These are phyloP conservation scores for Mycena vitilis DNA, from an alignment of 768 basidiomycete species.

Conservation along the genomic window DNA sequence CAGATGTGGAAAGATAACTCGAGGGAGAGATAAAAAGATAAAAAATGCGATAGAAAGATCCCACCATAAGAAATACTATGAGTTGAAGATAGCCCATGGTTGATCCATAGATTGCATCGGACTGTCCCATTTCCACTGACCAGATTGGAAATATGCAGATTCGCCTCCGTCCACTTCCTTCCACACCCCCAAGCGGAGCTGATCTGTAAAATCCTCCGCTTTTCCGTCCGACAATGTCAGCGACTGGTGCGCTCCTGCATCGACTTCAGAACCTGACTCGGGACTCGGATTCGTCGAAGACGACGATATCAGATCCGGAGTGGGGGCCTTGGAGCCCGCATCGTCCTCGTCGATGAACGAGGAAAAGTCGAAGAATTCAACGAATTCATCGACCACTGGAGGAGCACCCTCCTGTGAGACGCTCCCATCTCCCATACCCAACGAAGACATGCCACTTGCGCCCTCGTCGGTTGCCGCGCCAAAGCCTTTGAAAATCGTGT, in stretches of 20 bases:
- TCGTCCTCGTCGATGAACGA: constrained; percentile 73
- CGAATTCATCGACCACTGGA: constrained; percentile 59
- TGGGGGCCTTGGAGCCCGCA: constrained; percentile 71
- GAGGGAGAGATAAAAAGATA: constrained; percentile 46
- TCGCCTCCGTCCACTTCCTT: constrained; percentile 84
- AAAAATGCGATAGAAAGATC: constrained; percentile 50
- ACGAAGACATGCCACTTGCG: constrained; percentile 48
- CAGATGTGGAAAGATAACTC: constrained; percentile 40
- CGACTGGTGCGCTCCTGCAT: constrained; percentile 57
- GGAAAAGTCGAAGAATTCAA: constrained; percentile 78
- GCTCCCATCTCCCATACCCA: constrained; percentile 48
- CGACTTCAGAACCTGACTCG: constrained; percentile 76
- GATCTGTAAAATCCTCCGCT: constrained; percentile 65
- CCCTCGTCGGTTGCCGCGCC: constrained; percentile 47
- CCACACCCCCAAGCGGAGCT: constrained; percentile 68
- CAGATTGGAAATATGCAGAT: constrained; percentile 70
- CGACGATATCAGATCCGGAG: constrained; percentile 77
- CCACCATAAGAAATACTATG: constrained; percentile 54
- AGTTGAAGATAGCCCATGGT: constrained; percentile 79
- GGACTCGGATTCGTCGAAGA: constrained; percentile 84
- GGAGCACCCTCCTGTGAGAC: constrained; percentile 39
- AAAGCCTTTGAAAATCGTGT: constrained; percentile 71
- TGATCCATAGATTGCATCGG: constrained; percentile 73
- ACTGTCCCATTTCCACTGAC: constrained; percentile 81
- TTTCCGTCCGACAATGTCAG: constrained; percentile 62